These are phyloP conservation scores for Phaeoacremonium minimum DNA, from an alignment of 2,329 filamentous ascomycete genomes.

Conservation along the genomic window DNA sequence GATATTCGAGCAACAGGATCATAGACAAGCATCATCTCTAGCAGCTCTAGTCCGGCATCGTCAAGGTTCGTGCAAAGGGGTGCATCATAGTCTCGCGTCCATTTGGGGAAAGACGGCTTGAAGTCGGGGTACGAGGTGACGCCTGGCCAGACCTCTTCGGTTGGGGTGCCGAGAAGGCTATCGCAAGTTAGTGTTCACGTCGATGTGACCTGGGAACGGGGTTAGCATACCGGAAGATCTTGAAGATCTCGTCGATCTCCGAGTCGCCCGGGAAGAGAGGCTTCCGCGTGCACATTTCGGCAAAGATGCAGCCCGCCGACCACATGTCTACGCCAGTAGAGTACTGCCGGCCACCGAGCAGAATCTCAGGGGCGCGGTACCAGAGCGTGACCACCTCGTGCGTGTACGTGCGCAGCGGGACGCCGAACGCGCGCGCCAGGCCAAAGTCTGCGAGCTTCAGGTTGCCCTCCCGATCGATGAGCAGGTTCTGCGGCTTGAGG, in stretches of 20 bases:
- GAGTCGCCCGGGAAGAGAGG: conserved; percentile 90
- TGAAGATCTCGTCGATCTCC: conserved; percentile 86
- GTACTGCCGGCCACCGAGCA: conserved; percentile 86
- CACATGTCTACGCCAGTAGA: conserved; percentile 95
- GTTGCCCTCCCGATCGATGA: conserved; percentile 83
- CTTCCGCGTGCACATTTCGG: conserved; percentile 93
- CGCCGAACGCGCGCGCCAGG: conserved; percentile 83
- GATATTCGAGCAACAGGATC: conserved; percentile 84
- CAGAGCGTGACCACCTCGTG: conserved; percentile 94
- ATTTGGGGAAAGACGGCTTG: conserved; percentile 89
- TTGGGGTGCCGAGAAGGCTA: conserved; percentile 76
- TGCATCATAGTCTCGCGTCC: conserved; percentile 65
- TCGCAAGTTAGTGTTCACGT: conserved; percentile 12
- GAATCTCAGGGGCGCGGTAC: conserved; percentile 88
- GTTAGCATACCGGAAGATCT: conserved; percentile 70
- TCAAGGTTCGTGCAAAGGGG: conserved; percentile 71
- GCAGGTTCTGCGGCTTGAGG: conserved; percentile 84
- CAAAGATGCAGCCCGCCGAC: conserved; percentile 92
- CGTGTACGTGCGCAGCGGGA: conserved; percentile 86
- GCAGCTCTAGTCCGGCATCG: conserved; percentile 63
- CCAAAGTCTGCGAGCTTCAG: conserved; percentile 90
- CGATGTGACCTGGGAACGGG: conserved; percentile 11
- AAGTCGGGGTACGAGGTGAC: conserved; percentile 94
- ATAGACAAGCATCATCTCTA: conserved; percentile 72
- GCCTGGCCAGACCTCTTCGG: conserved; percentile 79